Conservation (phyloP, 768 basidiomycete genomes). For the Trametes cubensis region DNA sequence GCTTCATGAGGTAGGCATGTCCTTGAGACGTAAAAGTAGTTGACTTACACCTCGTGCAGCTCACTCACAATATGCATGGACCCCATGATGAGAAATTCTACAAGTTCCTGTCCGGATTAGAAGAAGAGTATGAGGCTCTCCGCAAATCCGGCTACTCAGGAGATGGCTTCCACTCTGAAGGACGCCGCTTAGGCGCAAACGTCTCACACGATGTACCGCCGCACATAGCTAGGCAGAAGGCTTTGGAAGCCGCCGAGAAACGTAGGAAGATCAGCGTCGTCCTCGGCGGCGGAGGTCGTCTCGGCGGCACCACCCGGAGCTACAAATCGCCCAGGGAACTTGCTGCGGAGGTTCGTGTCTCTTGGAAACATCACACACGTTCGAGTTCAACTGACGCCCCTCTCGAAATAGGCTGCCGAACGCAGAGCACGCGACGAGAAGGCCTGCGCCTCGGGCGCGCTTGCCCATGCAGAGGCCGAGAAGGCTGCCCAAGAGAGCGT, state of each 20-base stretch:
- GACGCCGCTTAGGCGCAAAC: constrained; percentile 66
- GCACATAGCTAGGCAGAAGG: constrained; percentile 64
- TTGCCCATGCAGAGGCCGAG: constrained; percentile 61
- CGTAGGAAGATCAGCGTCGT: constrained; percentile 49
- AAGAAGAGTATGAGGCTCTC: constrained; percentile 84
- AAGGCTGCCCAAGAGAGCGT: constrained; percentile 73
- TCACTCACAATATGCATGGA: constrained; percentile 87
- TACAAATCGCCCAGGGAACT: constrained; percentile 62
- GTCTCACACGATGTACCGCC: constrained; percentile 70
- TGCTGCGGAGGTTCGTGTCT: constrained; percentile 60
- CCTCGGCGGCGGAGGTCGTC: constrained; percentile 56
- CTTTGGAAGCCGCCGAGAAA: constrained; percentile 81
- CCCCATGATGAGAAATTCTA: constrained; percentile 89
- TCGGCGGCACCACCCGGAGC: constrained; percentile 49
- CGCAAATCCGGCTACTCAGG: constrained; percentile 83
- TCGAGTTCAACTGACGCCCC: constrained; percentile 6
- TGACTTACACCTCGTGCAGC: constrained; percentile 43
- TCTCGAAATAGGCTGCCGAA: constrained; percentile 77
- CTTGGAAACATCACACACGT: neutral
- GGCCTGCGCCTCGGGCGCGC: constrained; percentile 64
- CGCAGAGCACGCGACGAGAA: constrained; percentile 73
- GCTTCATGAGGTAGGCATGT: constrained; percentile 77
- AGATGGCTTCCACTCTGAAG: constrained; percentile 87
- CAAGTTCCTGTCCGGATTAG: constrained; percentile 67
- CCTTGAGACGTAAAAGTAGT: neutral